These are phyloP conservation scores for Durusdinium trenchii DNA, from an alignment of 73 alveolate species.

Conservation along the genomic window DNA sequence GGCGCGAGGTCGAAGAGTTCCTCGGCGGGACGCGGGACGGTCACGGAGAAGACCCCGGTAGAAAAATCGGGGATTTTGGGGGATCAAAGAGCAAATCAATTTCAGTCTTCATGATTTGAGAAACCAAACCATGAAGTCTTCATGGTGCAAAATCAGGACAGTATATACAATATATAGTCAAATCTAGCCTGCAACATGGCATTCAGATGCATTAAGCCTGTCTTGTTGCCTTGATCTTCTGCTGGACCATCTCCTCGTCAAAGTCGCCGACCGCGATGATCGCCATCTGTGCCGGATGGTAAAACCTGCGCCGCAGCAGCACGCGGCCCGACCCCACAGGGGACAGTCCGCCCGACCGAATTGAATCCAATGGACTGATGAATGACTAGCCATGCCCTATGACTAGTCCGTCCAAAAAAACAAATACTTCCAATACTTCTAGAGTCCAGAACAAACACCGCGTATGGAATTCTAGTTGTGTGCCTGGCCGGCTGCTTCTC, in stretches of 20 bases:
- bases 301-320: slow-evolving; percentile 73
- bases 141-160: background rate
- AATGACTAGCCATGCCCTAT: too few relatives aligned
- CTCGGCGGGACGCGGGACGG: background rate
- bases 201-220: too few relatives aligned
- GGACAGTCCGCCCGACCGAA: too few relatives aligned
- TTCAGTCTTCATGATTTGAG: background rate
- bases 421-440: too few relatives aligned
- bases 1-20: slow-evolving; percentile 31
- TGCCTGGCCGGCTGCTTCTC: too few relatives aligned
- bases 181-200: background rate
- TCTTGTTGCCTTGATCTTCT: slow-evolving; percentile 49
- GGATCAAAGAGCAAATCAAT: background rate
- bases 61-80: background rate
- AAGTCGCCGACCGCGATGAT: slow-evolving; percentile 84
- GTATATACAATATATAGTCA: background rate
- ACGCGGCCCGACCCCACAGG: too few relatives aligned
- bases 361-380: too few relatives aligned
- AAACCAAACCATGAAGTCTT: too few relatives aligned
- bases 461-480: too few relatives aligned
- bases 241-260: background rate
- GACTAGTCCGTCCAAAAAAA: too few relatives aligned
- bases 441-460: too few relatives aligned
- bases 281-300: slow-evolving; percentile 92
- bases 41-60: background rate